Evolutionary conservation across 179 eudicot species (phyloP).

Genomic region (Spergularia azorica): DNA sequence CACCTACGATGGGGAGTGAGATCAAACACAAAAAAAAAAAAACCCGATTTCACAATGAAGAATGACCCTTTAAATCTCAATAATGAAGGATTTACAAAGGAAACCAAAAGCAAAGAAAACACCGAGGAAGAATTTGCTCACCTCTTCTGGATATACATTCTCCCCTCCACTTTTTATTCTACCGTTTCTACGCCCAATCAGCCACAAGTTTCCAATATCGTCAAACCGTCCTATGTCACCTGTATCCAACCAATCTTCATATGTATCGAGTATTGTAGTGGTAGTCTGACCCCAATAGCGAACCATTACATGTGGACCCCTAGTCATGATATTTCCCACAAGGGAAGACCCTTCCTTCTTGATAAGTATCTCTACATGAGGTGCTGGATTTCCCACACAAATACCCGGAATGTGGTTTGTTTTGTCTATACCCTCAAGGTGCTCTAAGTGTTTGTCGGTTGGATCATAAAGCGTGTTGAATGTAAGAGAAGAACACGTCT

Average conservation of each 20-base stretch:
- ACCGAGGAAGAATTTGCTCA: conserved; percentile 14
- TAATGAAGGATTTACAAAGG: background rate
- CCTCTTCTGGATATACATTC: conserved; percentile 97
- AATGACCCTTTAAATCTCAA: background rate
- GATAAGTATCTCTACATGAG: conserved; percentile 70
- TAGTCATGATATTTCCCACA: conserved; percentile 75
- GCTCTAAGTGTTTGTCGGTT: conserved; percentile 24
- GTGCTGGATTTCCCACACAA: conserved; percentile 94
- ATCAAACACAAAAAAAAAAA: background rate
- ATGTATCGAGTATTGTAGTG: conserved; percentile 12
- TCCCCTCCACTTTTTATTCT: conserved; percentile 95
- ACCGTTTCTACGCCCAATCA: conserved; percentile 78
- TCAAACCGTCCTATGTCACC: conserved; percentile 88
- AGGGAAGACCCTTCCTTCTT: conserved; percentile 39
- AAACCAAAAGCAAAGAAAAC: background rate
- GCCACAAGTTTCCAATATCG: conserved; percentile 72
- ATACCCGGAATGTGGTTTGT: conserved; percentile 39
- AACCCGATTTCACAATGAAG: background rate
- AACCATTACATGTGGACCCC: conserved; percentile 85
- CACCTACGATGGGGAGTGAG: background rate
- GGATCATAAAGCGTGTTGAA: conserved; percentile 77
- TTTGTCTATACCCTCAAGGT: conserved; percentile 16
- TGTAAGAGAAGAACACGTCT: conserved; percentile 88
- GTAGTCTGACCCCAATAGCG: conserved; percentile 65
- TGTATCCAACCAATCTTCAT: conserved; percentile 81